Base-by-base conservation (phyloP, 192 early-diverging fungal genomes). In the Rhizophagus prolifer region DNA sequence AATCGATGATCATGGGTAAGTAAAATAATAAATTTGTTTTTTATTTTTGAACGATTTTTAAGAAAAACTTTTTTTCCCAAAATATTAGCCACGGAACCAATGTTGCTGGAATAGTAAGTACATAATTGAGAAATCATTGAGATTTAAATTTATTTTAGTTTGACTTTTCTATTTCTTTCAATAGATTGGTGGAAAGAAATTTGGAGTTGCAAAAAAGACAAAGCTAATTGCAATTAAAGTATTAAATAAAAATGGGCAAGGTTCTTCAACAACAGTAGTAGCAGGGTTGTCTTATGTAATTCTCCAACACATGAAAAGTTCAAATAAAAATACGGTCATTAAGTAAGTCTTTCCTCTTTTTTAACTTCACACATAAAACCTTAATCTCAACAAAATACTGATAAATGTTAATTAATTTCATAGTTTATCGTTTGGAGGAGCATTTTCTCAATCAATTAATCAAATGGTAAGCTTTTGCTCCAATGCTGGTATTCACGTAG, bases 1-100 rank as follows among this genome's bases (percentile, higher is more conserved):
- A 6, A 28, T 12, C 6, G 72, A 74, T 61, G 69, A 71, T 23
- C 89, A 91, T 80, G 89, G 90, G 38, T 28, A 38, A 34, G 5
- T 13, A 16, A 38, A 19, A 38, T 38, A 21, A 7, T 26, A 0
- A 7, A 61, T 26, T 26, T 62, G 1, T 23, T 62, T 38, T 38
- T 36, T 3, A 2, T 34, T 34, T 38, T 38, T 5, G 0, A 38
- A 0, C 36, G 36, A 38, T 54, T 0, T 9, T 44, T 8, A 38
- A 38, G 10, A 44, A 44, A 21, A 54, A 54, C 10, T 44, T 12
- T 23, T 28, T 25, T 0, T 62, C 9, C 6, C 7, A 9, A 8
- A 38, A 38, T 38, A 38, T 26, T 62, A 28, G 26, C 3, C 90
- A 94, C 74, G 94, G 95, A 73, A 92, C 95, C 25, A 95, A 96